Base-by-base conservation (phyloP, 768 basidiomycete species). In the Galerina marginata region DNA sequence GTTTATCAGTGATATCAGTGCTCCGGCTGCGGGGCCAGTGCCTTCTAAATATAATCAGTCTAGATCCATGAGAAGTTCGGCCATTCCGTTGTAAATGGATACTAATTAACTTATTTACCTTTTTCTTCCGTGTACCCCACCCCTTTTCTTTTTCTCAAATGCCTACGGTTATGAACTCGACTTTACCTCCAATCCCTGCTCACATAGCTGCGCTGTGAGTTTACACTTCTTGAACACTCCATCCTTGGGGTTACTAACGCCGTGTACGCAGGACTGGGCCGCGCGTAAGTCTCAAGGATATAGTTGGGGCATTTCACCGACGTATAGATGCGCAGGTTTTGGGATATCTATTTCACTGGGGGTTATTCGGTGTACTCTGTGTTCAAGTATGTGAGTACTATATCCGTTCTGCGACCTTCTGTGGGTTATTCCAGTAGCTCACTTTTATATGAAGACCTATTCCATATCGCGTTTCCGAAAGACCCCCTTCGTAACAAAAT, bases 261-360 rank as follows among this genome's bases (percentile, higher is more conserved):
- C 2, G 6, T 33, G 10, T 25, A 14, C 4, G 40, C 20, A 20
- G 51, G 9, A 52, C 51, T 25, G 51, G 51, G 26, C 51, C 51
- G 11, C 51, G 51, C 10, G 51, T 52, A 14, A 52, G 51, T 38
- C 16, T 6, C 37, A 16, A 11, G 11, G 11, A 25, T 6, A 40
- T 11, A 3, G 2, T 37, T 4, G 15, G 2, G 11, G 11, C 20
- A 6, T 23, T 20, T 39, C 20, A 52, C n/a, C 20, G n/a, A 40
- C 3, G 9, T 4, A 16, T 23, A 12, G 9, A 10, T 29, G 20
- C 20, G 16, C 9, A 62, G 61, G 16, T 62, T 3, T 49, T 62
- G 16, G 61, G 61, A 29, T 62, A 62, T 48, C 50, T 62, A 6
- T 62, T 62, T 16, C 43, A 62, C 40, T 62, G 56, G 56, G 61